Percentiles rank a stretch among this genome's conserved stretches.
Evolutionary conservation across 805 yeast genomes (phyloP).

Genomic region (Grigorovia transvaalensis): DNA sequence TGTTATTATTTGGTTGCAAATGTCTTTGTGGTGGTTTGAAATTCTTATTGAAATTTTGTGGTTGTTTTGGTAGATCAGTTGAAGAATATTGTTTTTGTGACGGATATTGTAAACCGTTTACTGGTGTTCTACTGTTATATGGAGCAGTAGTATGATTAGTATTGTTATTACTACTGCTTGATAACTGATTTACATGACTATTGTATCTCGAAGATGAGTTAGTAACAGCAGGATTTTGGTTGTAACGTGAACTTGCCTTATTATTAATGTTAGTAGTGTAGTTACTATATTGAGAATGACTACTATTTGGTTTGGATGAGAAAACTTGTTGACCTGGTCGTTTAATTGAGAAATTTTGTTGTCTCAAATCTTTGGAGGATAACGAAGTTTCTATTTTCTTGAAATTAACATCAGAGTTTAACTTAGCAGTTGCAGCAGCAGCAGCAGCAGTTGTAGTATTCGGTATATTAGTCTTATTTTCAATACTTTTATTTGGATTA

Average conservation of each 20-base stretch:
- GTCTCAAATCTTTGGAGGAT: background rate
- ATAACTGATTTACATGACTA: background rate
- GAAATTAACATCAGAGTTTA: background rate
- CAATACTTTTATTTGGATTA: background rate
- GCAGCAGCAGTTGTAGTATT: no score
- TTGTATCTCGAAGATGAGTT: background rate
- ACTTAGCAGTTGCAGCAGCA: no score
- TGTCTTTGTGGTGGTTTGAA: background rate
- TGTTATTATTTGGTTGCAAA: background rate
- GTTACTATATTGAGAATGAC: background rate
- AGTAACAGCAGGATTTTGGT: background rate
- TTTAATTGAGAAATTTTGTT: background rate
- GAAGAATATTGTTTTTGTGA: background rate
- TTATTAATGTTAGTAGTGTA: background rate
- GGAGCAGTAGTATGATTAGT: background rate
- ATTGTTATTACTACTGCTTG: background rate
- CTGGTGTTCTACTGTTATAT: background rate
- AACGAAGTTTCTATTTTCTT: slow-evolving; percentile 4
- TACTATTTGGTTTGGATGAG: background rate
- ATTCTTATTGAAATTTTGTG: background rate
- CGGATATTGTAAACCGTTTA: background rate
- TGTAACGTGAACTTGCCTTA: background rate
- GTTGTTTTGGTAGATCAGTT: background rate
- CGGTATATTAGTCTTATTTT: background rate
- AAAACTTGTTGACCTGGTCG: background rate